Conservation (phyloP, 371 early-diverging fungal species). For the Rhizopus sp. region DNA sequence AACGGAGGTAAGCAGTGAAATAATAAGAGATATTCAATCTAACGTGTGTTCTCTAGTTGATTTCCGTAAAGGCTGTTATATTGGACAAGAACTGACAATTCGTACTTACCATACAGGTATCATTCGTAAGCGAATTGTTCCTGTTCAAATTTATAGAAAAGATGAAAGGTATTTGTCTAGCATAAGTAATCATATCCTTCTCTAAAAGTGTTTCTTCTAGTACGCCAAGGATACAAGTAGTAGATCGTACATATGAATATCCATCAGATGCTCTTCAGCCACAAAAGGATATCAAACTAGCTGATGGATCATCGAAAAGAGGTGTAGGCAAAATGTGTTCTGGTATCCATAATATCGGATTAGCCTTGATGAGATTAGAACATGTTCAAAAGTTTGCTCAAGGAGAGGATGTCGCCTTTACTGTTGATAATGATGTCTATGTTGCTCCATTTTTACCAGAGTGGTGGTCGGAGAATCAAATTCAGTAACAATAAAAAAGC, state of each 20-base stretch:
- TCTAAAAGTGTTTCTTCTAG: slow-evolving; percentile 17
- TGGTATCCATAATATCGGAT: slow-evolving; percentile 75
- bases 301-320: slow-evolving; percentile 39
- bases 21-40: neutral
- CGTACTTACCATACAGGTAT: slow-evolving; percentile 95
- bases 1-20: slow-evolving; percentile 63
- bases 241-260: slow-evolving; percentile 27
- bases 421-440: slow-evolving; percentile 41
- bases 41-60: slow-evolving; percentile 64
- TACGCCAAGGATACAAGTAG: slow-evolving; percentile 36
- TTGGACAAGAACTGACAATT: slow-evolving; percentile 97
- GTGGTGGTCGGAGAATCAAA: slow-evolving; percentile 44
- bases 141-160: slow-evolving; percentile 64
- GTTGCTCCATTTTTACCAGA: slow-evolving; percentile 55
- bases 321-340: slow-evolving; percentile 69
- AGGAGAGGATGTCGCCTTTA: slow-evolving; percentile 24
- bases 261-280: slow-evolving; percentile 37
- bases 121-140: slow-evolving; percentile 90
- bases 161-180: slow-evolving; percentile 39
- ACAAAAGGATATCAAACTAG: slow-evolving; percentile 50
- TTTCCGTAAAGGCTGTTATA: slow-evolving; percentile 96
- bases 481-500: neutral
- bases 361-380: slow-evolving; percentile 87
- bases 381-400: slow-evolving; percentile 44
- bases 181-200: neutral